These are phyloP conservation scores for Blastocladiella britannica DNA, from an alignment of 192 early-diverging fungal genomes.

Conservation along the genomic window DNA sequence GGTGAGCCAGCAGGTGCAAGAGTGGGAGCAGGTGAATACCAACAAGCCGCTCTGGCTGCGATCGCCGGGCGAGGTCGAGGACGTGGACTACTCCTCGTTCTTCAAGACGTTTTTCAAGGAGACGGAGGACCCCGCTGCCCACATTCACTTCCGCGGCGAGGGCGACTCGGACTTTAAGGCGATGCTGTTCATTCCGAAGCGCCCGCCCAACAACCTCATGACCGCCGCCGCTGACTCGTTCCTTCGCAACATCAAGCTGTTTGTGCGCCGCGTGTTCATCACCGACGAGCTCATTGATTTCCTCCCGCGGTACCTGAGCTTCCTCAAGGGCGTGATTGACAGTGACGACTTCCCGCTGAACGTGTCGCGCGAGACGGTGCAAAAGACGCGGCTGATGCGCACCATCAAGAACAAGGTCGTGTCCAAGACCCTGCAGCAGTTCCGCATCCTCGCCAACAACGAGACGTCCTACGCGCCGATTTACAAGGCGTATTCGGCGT, in stretches of 20 bases:
- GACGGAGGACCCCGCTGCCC: conserved; percentile 46
- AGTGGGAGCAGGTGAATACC: conserved; percentile 68
- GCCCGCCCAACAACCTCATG: conserved; percentile 28
- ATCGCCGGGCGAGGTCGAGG: conserved; percentile 47
- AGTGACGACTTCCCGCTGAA: conserved; percentile 94
- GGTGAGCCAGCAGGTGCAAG: conserved; percentile 27
- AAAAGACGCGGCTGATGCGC: conserved; percentile 60
- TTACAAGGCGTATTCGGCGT: conserved; percentile 47
- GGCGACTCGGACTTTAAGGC: conserved; percentile 78
- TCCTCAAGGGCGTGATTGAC: conserved; percentile 85
- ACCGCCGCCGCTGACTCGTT: conserved; percentile 19
- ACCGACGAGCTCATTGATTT: conserved; percentile 76
- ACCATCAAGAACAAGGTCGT: conserved; percentile 72
- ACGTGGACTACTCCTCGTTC: conserved; percentile 74
- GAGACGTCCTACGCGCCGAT: conserved; percentile 46
- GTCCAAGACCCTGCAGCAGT: conserved; percentile 72
- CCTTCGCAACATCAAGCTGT: conserved; percentile 67
- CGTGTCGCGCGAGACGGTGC: conserved; percentile 91
- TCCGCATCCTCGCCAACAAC: conserved; percentile 42
- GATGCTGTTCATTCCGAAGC: conserved; percentile 64
- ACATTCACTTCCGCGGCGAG: conserved; percentile 82
- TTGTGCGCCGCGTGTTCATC: conserved; percentile 90
- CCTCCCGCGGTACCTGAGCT: conserved; percentile 76
- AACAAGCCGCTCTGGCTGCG: conserved; percentile 84
- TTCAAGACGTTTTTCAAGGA: conserved; percentile 62